phyloP scores from a whole-genome alignment of 1,139 yeast genomes.

The Candida sp. region DNA sequence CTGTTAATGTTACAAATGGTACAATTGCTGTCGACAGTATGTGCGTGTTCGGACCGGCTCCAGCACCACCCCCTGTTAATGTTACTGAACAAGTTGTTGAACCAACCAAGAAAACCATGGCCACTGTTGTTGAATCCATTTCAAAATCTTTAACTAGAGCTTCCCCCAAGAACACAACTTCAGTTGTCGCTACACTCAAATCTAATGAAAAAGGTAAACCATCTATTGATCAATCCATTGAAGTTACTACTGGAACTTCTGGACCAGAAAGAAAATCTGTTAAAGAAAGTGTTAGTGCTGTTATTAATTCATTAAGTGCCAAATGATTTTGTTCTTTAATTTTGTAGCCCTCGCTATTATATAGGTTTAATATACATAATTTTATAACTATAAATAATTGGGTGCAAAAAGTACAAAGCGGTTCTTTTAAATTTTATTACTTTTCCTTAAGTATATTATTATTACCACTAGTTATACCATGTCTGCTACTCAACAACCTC shows the following conservation, averaged over 20 bases:
- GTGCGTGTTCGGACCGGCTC: no score
- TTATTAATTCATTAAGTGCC: slow-evolving; percentile 1
- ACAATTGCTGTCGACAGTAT: no score
- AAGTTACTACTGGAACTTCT: not conserved
- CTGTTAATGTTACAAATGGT: no score
- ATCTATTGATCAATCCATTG: not conserved
- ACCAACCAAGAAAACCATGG: slow-evolving; percentile 41
- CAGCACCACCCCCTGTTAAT: no score
- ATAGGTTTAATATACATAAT: not conserved
- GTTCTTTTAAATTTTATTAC: no score
- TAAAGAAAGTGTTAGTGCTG: slow-evolving; percentile 3
- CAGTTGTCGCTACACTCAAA: not conserved
- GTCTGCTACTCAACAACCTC: slow-evolving; percentile 1
- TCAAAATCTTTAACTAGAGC: slow-evolving; percentile 5
- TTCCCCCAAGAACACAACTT: not conserved
- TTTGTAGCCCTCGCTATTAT: no score
- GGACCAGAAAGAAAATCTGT: no score
- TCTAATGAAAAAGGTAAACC: not conserved
- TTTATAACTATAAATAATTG: no score
- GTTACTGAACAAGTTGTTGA: slow-evolving; percentile 25
- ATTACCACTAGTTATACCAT: not conserved
- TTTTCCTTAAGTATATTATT: not conserved
- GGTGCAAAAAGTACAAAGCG: no score
- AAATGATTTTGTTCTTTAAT: not conserved
- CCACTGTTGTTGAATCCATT: slow-evolving; percentile 37